A percentile compares a stretch with the other conserved stretches of the same genome.
These are phyloP conservation scores for Colletotrichum lini DNA, from an alignment of 2,329 filamentous ascomycete genomes.

Conservation along the genomic window DNA sequence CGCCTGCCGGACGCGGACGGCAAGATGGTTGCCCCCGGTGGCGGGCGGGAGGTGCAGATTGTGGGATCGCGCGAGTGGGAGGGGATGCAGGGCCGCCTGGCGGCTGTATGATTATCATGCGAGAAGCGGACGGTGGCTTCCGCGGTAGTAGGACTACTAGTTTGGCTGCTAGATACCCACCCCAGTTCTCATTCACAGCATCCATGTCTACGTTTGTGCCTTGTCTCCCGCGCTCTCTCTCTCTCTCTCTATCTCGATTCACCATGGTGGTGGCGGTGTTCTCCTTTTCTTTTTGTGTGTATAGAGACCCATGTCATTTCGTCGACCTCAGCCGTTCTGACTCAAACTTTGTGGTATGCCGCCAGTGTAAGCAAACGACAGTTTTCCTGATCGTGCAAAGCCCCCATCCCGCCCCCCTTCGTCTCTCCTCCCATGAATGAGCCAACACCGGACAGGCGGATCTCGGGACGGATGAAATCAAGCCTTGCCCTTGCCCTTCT, in stretches of 20 bases:
- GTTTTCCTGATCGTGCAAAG: not conserved
- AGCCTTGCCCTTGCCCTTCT: constrained; percentile 63
- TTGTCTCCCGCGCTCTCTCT: not conserved
- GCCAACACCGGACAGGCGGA: too few species aligned
- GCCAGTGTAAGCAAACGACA: too few species aligned
- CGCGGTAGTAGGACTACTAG: constrained; percentile 34
- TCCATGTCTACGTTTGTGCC: not conserved
- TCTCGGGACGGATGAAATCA: constrained; percentile 38
- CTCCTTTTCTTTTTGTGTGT: too few species aligned
- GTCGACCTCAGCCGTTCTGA: too few species aligned
- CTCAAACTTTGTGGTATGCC: too few species aligned
- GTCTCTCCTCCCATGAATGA: not conserved
- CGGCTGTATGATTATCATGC: constrained; percentile 44
- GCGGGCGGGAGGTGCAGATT: constrained; percentile 62
- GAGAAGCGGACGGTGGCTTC: constrained; percentile 21
- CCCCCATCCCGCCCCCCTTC: not conserved
- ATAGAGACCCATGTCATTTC: too few species aligned
- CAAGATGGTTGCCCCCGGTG: constrained; percentile 56
- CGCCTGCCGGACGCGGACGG: constrained; percentile 62
- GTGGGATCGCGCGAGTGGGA: constrained; percentile 71
- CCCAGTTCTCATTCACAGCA: not conserved
- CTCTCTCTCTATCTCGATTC: not conserved
- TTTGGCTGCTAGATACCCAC: constrained; percentile 36
- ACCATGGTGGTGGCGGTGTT: too few species aligned
- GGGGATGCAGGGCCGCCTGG: constrained; percentile 62